Base-by-base conservation (phyloP, 208 protist genomes). In the Trypanosoma platydactyli region DNA sequence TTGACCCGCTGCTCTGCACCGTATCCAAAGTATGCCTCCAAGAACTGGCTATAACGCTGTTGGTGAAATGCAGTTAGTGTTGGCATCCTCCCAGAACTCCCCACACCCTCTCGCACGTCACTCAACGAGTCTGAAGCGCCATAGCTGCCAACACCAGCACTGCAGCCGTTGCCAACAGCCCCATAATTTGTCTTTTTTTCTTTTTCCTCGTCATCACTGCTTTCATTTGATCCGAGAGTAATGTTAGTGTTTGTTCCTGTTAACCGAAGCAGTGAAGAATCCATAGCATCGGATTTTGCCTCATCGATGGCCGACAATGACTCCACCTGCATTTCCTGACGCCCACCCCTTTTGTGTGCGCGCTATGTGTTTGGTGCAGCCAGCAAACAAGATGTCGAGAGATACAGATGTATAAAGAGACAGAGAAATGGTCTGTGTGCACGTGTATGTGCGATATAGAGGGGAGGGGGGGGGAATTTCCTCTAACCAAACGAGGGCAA, bases 1-100 rank as follows among this genome's bases (percentile, higher is more conserved):
- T 77, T 68, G 9, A 4, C 30, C 22, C 61, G 52, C 67, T 86
- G 79, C 7, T 30, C 59, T 55, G 79, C 77, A 0, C 75, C 78
- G 35, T 85, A 77, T 13, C 78, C 80, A 42, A 86, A 81, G 64
- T 94, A 94, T 0, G 83, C 80, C 42, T 79, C 61, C 44, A 94
- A 66, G 68, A 94, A 94, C 25, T 55, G 55, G 27, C 75, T 79
- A 70, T 87, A 94, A 53, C 85, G 84, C 48, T 79, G 56, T 12
- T 71, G 77, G 70, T 94, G 88, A 67, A 81, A 86, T 40, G 59
- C 59, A 30, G 40, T 7, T 30, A 64, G 48, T 13, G 59, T 55
- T 13, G 42, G 9, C 18, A 46, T 3, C 25, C 46, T 9, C 25
- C 11, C 3, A 41, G 30, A 22, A 38, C 24, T 58, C 3, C 0